Base-by-base conservation (phyloP, 2,329 filamentous ascomycete species). In the Aspergillus sp. region DNA sequence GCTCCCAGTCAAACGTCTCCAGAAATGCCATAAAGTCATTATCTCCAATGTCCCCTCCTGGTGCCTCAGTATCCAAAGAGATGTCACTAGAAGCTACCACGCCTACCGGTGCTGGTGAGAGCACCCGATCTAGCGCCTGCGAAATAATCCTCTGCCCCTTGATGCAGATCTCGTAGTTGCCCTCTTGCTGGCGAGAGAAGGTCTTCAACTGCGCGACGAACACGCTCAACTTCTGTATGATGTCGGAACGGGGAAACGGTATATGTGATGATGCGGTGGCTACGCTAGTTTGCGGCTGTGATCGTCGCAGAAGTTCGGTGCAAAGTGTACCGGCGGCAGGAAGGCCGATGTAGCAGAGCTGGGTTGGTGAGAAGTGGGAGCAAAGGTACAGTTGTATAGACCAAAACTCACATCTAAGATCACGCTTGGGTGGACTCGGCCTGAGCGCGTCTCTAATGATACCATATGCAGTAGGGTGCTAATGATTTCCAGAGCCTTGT, bases 211-310 rank as follows among this genome's bases (percentile, higher is more conserved):
- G 52, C 5, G 66, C 55, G 2, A 64, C 58, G 8, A 68, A 67
- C 8, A 70, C 64, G 38, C 62, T 66, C 3, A 70, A 57, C 5
- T 69, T 64, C 25, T 70, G 68, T 13, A 69, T 66, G 8, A 68
- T 53, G 21, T 66, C 59, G 4, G 68, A 65, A 15, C 67, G 63
- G 3, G 68, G 64, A 19, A 67, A 65, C 1, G 58, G 53, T 11
- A 41, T 38, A 10, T 36, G 32, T 36, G 38, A 5, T 8, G 17
- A 15, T 2, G 8, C 21, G 8, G 3, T 41, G 41, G n/a, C 57
- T 49, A 19, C 36, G 32, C 36, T 13, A 17, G 27, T 1, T 10
- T 55, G 30, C 1, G 58, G 23, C 21, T 64, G 66, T 2, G 62
- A 65, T n/a, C 59, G 63, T 41, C 65, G 66, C 38, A 70, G 66